Base-by-base conservation (phyloP, 768 basidiomycete species). In the Agrocybe pediades region DNA sequence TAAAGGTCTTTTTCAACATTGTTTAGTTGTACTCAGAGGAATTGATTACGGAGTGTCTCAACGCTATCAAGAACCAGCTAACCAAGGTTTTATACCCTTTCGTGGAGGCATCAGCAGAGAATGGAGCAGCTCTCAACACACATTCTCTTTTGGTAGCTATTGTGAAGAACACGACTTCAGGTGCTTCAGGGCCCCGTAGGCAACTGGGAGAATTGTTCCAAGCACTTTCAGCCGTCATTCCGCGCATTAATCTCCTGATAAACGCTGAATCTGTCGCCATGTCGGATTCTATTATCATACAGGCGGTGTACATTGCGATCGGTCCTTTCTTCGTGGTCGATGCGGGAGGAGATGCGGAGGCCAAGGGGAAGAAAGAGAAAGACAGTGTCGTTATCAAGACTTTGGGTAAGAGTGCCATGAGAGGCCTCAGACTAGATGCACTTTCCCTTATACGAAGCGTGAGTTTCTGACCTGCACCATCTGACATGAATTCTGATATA, bases 1-100 rank as follows among this genome's bases (percentile, higher is more conserved):
- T 27, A 9, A 46, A 54, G 36, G 46, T 24, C 23, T 39, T n/a
- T 16, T 2, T 41, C 7, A 16, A n/a, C n/a, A n/a, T n/a, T n/a
- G n/a, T n/a, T n/a, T 63, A 95, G 90, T 74, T 98, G 8, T 96
- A 96, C 68, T 97, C 96, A 0, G 94, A 98, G 67, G 97, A 99
- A 65, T 77, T 95, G 9, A 92, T 99, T 56, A 86, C 86, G 0
- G 74, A 81, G 0, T 92, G 94, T 70, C 75, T 98, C 16, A 75
- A 72, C 40, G 76, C 87, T 0, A 79, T 94, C 56, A 95, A 95
- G 66, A 89, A 88, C 56, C 87, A 88, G 53, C 81, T 97, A 25
- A 83, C 83, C 1, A 83, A 84, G 63, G 77, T 92, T 42, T 76
- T 98, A 11, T 95, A 92, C 64, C 94, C 92, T 0, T 91, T 95